Evolutionary conservation across 2,329 filamentous ascomycete species (phyloP).

Genomic region (Apiospora aurea): DNA sequence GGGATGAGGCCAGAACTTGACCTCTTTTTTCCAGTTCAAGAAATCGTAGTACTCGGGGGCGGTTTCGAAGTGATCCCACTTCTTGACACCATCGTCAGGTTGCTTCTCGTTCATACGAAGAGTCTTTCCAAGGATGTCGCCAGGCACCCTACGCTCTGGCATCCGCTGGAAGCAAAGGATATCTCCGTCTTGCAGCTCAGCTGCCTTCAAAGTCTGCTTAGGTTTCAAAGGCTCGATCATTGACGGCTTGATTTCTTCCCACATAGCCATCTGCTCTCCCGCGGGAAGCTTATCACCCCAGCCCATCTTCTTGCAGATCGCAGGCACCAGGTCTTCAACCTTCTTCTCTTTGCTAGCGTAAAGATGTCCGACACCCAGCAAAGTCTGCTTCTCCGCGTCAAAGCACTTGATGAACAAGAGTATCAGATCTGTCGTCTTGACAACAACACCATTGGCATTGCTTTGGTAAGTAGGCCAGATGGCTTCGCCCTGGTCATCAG

Average conservation of each 20-base stretch:
- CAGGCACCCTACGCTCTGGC: conserved; percentile 54
- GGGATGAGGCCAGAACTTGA: conserved; percentile 78
- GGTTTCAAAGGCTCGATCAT: conserved; percentile 97
- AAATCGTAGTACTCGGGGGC: conserved; percentile 93
- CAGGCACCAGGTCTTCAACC: conserved; percentile 80
- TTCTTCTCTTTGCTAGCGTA: conserved; percentile 90
- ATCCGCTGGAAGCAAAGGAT: conserved; percentile 91
- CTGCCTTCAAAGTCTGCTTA: conserved; percentile 86
- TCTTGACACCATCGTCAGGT: conserved; percentile 47
- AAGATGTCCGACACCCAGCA: conserved; percentile 81
- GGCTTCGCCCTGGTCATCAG: conserved; percentile 71
- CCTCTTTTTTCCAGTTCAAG: conserved; percentile 80
- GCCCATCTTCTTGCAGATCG: conserved; percentile 82
- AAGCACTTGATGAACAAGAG: conserved; percentile 95
- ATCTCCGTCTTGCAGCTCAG: conserved; percentile 96
- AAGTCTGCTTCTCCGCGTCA: conserved; percentile 75
- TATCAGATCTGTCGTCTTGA: conserved; percentile 70
- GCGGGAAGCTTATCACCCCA: conserved; percentile 79
- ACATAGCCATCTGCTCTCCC: conserved; percentile 72
- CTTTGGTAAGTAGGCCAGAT: conserved; percentile 73
- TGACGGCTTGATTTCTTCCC: conserved; percentile 96
- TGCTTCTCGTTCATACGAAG: conserved; percentile 48
- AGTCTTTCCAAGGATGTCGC: conserved; percentile 47
- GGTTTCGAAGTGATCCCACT: conserved; percentile 67
- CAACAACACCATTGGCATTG: conserved; percentile 62